Conservation (phyloP, 352 stramenopile genomes). For the Pythium sukuiense region DNA sequence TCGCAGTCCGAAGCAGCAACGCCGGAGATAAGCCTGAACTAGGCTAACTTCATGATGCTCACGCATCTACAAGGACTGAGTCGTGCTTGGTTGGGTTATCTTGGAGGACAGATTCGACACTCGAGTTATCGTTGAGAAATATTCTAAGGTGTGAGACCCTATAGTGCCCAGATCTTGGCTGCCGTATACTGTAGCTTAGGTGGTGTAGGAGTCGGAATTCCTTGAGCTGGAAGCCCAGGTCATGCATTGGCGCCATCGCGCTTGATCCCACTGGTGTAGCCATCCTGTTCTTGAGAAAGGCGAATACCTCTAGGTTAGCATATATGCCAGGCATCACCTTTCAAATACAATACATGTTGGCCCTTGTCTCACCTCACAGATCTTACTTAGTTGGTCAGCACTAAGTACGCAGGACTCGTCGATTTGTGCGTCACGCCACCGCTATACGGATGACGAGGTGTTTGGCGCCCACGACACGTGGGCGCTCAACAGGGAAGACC, state of each 20-base stretch:
- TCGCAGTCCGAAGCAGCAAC: slow-evolving; percentile 54
- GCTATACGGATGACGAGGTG: neutral
- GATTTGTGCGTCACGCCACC: neutral
- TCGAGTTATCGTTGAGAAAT: too few relatives aligned
- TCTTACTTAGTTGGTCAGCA: neutral
- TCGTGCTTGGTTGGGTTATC: neutral
- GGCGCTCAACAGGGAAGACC: too few relatives aligned
- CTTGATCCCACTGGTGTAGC: too few relatives aligned
- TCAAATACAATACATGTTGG: neutral
- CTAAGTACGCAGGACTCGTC: slow-evolving; percentile 1
- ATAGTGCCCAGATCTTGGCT: too few relatives aligned
- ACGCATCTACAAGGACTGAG: neutral
- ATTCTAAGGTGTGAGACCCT: too few relatives aligned
- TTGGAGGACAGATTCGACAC: too few relatives aligned
- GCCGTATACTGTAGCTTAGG: too few relatives aligned
- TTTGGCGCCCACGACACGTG: too few relatives aligned
- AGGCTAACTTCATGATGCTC: too few relatives aligned
- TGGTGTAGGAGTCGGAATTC: too few relatives aligned
- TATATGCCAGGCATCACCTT: neutral
- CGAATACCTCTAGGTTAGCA: neutral
- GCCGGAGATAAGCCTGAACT: slow-evolving; percentile 37
- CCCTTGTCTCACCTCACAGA: neutral
- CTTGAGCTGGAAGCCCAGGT: too few relatives aligned
- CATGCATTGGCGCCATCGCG: too few relatives aligned
- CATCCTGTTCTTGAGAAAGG: neutral